These are phyloP conservation scores for Peniophora sp. DNA, from an alignment of 1,284 basidiomycete genomes.

Conservation along the genomic window DNA sequence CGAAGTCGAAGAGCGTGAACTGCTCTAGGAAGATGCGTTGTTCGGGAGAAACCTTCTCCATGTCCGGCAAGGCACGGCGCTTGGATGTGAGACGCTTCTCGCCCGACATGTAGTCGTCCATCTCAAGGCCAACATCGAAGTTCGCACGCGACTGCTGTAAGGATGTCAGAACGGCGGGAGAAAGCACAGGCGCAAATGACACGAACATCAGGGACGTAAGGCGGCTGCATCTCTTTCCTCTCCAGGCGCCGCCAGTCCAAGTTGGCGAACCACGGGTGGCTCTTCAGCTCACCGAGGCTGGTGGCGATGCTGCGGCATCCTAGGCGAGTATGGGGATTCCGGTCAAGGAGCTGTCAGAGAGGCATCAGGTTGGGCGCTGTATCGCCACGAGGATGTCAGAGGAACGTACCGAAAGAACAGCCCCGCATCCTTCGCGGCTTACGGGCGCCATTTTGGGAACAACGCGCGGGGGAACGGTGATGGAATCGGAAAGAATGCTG, in stretches of 20 bases:
- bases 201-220: conserved; percentile 88
- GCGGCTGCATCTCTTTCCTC: conserved; percentile 71
- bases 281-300: conserved; percentile 69
- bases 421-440: conserved; percentile 28
- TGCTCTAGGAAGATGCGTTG: conserved; percentile 90
- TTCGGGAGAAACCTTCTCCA: conserved; percentile 84
- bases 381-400: too few relatives aligned
- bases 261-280: conserved; percentile 79
- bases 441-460: conserved; percentile 25
- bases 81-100: conserved; percentile 94
- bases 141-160: conserved; percentile 76
- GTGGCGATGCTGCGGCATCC: conserved; percentile 68
- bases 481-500: conserved; percentile 65
- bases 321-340: conserved; percentile 73
- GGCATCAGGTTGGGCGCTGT: too few relatives aligned
- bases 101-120: conserved; percentile 93
- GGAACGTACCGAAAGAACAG: conserved; percentile 39
- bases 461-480: conserved; percentile 53
- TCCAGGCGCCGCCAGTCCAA: conserved; percentile 80
- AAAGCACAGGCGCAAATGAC: not conserved
- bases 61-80: conserved; percentile 76
- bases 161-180: conserved; percentile 30
- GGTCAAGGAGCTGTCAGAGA: conserved; percentile 67
- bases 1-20: conserved; percentile 78
- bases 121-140: conserved; percentile 95